Evolutionary conservation across 148 eudicot genomes (phyloP).

Genomic region (Chenopodium album): DNA sequence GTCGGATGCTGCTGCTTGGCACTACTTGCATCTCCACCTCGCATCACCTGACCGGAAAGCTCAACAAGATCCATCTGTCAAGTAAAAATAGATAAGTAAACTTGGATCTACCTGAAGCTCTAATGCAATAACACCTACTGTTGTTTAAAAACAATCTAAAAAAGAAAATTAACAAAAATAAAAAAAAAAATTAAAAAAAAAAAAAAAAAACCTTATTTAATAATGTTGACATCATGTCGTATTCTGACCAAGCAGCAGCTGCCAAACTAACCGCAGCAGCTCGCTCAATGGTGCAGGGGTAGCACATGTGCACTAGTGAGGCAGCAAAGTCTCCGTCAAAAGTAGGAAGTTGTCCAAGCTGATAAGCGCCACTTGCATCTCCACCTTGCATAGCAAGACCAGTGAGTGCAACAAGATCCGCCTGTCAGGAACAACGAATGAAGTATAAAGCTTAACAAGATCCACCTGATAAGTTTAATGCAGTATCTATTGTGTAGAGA

Average conservation of each 20-base stretch:
- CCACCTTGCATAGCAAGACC: not conserved
- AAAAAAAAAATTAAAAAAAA: too few species aligned
- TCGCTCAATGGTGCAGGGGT: slow-evolving; percentile 21
- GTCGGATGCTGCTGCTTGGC: not conserved
- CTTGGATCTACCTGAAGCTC: too few species aligned
- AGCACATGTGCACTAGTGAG: not conserved
- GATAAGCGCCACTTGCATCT: not conserved
- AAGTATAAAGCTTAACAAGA: not conserved
- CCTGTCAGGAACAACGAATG: not conserved
- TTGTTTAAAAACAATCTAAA: too few species aligned
- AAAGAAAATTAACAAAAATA: not conserved
- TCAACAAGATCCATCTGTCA: not conserved
- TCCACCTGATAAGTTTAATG: not conserved
- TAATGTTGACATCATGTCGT: not conserved
- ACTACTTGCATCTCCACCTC: not conserved
- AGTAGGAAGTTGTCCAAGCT: not conserved
- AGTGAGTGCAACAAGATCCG: not conserved
- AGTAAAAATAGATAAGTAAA: not conserved
- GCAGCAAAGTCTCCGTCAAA: not conserved
- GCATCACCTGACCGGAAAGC: not conserved
- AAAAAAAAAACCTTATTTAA: not conserved
- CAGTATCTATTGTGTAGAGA: not conserved
- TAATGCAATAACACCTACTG: too few species aligned
- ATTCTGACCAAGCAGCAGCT: slow-evolving; percentile 10
- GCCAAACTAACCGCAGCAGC: slow-evolving; percentile 5